Base-by-base conservation (phyloP, 2,329 filamentous ascomycete genomes). In the Claviceps paspali region DNA sequence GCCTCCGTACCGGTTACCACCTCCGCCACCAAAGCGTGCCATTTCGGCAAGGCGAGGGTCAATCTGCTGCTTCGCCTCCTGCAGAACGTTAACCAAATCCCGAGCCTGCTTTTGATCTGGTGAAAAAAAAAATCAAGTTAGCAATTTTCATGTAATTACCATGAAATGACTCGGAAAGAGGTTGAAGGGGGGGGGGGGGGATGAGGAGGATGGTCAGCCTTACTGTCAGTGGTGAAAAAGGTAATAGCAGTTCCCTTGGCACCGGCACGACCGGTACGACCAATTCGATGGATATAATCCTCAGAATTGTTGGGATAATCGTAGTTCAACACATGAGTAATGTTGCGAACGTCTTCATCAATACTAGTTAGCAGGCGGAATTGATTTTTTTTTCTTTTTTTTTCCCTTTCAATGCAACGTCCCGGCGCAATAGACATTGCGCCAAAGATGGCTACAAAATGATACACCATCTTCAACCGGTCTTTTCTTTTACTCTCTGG, bases 301-400 rank as follows among this genome's bases (percentile, higher is more conserved):
- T 98, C 91, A 54, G 91, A 77, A 65, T 96, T 96, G 72, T 96
- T 96, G 62, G 88, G 88, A 66, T 96, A 96, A 63, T 96, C 91
- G 83, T 96, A 95, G 79, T 96, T 96, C 68, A 98, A 76, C 67
- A 98, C 91, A 70, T 98, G 91, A 67, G 91, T 96, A 70, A 98
- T 98, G 75, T 98, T 93, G 69, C 87, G 88, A 71, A 98, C 91
- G 82, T 98, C 91, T 96, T 59, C 54, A 56, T 53, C 52, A 54
- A 29, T 60, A 72, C 63, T 75, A 72, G 82, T 93, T 92, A 93
- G 85, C 68, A 73, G 68, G 64, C 66, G 67, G 69, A 56, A 61
- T n/a, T n/a, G n/a, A n/a, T n/a, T n/a, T n/a, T n/a, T n/a, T n/a
- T n/a, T n/a, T n/a, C n/a, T n/a, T n/a, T n/a, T n/a, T n/a, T n/a